Base-by-base conservation (phyloP, 257 asterid genomes). In the Salvia miltiorrhiza region DNA sequence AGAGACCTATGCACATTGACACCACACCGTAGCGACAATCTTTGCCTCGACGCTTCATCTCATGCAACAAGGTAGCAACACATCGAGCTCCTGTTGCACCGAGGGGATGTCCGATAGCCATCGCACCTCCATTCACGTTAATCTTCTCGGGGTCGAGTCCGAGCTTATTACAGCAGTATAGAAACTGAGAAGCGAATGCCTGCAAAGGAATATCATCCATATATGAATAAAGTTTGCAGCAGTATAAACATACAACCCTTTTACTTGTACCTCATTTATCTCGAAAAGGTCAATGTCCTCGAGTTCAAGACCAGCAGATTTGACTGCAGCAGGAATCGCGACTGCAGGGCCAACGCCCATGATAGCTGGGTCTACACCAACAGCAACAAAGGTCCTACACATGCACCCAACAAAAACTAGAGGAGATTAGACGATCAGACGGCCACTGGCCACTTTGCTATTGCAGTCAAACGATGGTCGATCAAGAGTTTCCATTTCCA, bases 291-390 rank as follows among this genome's bases (percentile, higher is more conserved):
- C 99, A 16, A 94, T 84, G 73, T 91, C 99, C 47, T 77, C 92
- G 47, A 94, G 83, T 76, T 91, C 88, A 48, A 94, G 97, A 58
- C 97, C 99, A 41, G 99, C 97, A 82, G 97, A 80, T 79, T 87
- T 94, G 73, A 87, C 96, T 3, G 99, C 99, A 5, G 97, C 97
- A 35, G 99, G 99, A 74, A 94, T 94, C 40, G 99, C 99, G 49
- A 94, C 97, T 37, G 97, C 97, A 45, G 99, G 99, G 57, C 99
- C 99, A 70, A 93, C 65, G 52, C 99, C 99, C 99, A 93, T 93
- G 73, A 93, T 77, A 4, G 95, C 95, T 48, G 99, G 99, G 74
- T 94, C 99, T 3, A 94, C 99, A 74, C 99, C 99, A 68, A 94
- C 97, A 4, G 97, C 99, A 76, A 82, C 83, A 80, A 94, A 94